Percentiles rank a stretch among this genome's conserved stretches.
phyloP scores from a whole-genome alignment of 306 rosid species.

The Potentilla sterilis region DNA sequence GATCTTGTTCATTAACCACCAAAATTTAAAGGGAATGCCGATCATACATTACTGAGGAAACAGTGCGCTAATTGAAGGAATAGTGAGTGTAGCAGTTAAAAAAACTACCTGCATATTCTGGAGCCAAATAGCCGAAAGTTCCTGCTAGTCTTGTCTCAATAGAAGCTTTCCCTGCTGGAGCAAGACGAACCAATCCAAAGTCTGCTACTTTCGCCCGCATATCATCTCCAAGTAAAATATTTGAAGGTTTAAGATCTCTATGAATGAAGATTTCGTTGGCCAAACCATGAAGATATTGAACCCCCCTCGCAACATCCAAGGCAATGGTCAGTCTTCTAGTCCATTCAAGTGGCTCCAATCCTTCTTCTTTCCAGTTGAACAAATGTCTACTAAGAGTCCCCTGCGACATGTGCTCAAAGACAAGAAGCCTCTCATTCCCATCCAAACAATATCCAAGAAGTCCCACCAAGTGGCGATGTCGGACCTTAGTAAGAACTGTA shows the following conservation, averaged over 20 bases:
- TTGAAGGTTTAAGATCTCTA: conserved; percentile 91
- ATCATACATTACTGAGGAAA: background rate
- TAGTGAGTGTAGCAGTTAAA: background rate
- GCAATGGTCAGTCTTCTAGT: conserved; percentile 69
- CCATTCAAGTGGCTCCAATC: conserved; percentile 74
- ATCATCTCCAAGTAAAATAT: conserved; percentile 89
- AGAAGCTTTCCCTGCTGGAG: conserved; percentile 83
- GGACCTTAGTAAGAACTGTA: conserved; percentile 77
- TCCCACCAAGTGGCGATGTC: conserved; percentile 80
- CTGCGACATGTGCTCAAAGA: conserved; percentile 84
- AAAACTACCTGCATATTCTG: conserved; percentile 81
- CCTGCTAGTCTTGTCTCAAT: conserved; percentile 83
- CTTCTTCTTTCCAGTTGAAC: conserved; percentile 55
- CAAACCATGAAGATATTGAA: conserved; percentile 78
- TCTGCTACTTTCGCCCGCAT: conserved; percentile 88
- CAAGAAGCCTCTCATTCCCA: conserved; percentile 81
- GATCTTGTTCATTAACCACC: background rate
- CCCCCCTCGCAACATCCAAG: conserved; percentile 92
- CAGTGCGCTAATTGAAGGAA: background rate
- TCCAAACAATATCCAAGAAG: conserved; percentile 94
- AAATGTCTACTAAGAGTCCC: conserved; percentile 69
- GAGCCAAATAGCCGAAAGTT: conserved; percentile 94
- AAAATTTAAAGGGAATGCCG: background rate
- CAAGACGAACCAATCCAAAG: conserved; percentile 92
- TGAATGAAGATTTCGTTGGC: conserved; percentile 85